Evolutionary conservation across 139 green algal species (phyloP), one percentile per base, ranked within the genome.

Genomic region (Ettlia oleoabundans): DNA sequence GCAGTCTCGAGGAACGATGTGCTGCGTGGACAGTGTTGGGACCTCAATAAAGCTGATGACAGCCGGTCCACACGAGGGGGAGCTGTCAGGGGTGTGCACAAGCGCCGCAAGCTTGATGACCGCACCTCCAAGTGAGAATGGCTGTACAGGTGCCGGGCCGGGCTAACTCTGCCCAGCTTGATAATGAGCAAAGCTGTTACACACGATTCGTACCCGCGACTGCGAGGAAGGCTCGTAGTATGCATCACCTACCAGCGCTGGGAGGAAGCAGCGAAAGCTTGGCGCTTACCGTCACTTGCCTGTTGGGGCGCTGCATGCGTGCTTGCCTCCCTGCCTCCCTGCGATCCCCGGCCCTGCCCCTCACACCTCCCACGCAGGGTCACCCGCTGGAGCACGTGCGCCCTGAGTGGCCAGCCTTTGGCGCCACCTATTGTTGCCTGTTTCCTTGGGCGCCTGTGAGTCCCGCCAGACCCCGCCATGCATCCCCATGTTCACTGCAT

Each of bases 361-460:
- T n/a, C n/a, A n/a, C n/a, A n/a, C n/a, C n/a, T n/a, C n/a, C n/a
- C n/a, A n/a, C n/a, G n/a, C n/a, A n/a, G n/a, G 41, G 83, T 80
- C 0, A 81, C 87, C 1, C 65, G 65, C 15, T 93, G 87, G 89
- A 83, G 52, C 22, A 86, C 55, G 1, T 93, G 88, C 61, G 73
- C 83, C 0, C 82, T 93, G 30, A 82, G 47, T 10, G 86, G 82
- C n/a, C 67, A 88, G 64, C 81, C 72, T 7, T 78, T 93, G 28
- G 13, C 30, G 2, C 21, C 72, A 7, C 88, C 88, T 13, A 37
- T 91, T 2, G 87, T 90, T 3, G 80, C 83, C 8, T 88, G 91
- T 77, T 79, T 74, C 24, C 78, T 93, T 41, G 89, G 89, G 2
- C 72, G 78, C 21, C 85, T 93, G 32, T 88, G 3, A 38, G 62